Conservation (phyloP, 495 filamentous ascomycete species). For the Penicillium bialowiezense region DNA sequence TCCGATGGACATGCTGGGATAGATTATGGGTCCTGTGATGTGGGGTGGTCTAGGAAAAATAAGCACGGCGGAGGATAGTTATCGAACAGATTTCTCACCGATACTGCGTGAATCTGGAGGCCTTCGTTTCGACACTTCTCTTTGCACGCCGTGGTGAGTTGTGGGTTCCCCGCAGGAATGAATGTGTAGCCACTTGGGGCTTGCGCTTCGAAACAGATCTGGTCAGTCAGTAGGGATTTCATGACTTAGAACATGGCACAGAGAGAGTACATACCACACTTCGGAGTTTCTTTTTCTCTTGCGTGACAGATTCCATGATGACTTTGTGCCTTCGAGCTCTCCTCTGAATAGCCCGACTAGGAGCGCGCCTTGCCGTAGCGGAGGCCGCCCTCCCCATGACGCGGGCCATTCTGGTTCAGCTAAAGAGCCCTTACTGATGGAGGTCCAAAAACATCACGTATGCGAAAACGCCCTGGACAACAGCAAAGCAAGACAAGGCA, state of each 20-base stretch:
- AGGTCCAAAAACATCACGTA: constrained; percentile 1
- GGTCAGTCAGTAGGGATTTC: constrained; percentile 17
- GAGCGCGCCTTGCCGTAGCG: constrained; percentile 31
- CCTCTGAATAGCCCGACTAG: constrained; percentile 29
- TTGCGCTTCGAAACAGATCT: constrained; percentile 50
- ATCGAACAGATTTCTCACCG: constrained; percentile 46
- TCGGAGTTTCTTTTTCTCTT: constrained; percentile 58
- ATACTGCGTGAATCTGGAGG: constrained; percentile 72
- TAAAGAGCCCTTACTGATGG: constrained; percentile 6
- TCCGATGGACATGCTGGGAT: constrained; percentile 67
- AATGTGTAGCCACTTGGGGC: constrained; percentile 80
- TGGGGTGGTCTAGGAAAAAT: constrained; percentile 38
- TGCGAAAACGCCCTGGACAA: neutral
- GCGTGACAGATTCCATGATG: constrained; percentile 54
- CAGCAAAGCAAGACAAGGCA: neutral
- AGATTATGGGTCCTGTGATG: constrained; percentile 49
- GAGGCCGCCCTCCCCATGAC: constrained; percentile 34
- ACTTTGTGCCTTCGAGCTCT: constrained; percentile 54
- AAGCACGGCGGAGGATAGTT: constrained; percentile 9
- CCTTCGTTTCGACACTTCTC: constrained; percentile 69
- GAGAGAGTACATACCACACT: constrained; percentile 49
- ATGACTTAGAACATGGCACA: too few species aligned
- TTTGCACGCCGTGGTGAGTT: constrained; percentile 73
- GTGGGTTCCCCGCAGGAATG: constrained; percentile 76
- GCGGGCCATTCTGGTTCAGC: constrained; percentile 30